Conservation (phyloP, 2,329 filamentous ascomycete genomes). For the Sphaerulina musiva region DNA sequence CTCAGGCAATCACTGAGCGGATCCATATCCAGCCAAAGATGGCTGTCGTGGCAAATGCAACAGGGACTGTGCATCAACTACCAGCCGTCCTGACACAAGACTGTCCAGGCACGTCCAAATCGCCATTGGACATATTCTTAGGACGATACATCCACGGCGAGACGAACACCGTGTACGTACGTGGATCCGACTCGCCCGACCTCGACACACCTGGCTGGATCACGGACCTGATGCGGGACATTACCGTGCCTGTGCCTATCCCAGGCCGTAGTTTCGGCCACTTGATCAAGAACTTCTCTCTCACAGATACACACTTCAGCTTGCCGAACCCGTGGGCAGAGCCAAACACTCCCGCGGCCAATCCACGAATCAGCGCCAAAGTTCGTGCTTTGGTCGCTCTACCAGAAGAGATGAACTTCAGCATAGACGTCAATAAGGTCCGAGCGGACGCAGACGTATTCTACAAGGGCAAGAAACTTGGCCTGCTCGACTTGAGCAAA, state of each 20-base stretch:
- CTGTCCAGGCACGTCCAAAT: constrained; percentile 71
- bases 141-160: constrained; percentile 75
- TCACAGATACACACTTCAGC: constrained; percentile 78
- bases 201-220: constrained; percentile 75
- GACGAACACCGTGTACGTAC: constrained; percentile 72
- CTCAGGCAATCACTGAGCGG: constrained; percentile 62
- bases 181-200: constrained; percentile 62
- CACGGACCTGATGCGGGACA: constrained; percentile 67
- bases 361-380: constrained; percentile 74
- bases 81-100: constrained; percentile 63
- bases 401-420: constrained; percentile 81
- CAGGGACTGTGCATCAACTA: constrained; percentile 65
- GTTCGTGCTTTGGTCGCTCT: constrained; percentile 72
- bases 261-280: constrained; percentile 75
- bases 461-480: constrained; percentile 71
- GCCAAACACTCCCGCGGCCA: constrained; percentile 63
- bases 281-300: constrained; percentile 78
- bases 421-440: constrained; percentile 69
- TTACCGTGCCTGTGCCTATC: constrained; percentile 78
- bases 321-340: constrained; percentile 75
- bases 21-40: constrained; percentile 62
- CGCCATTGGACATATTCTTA: constrained; percentile 77
- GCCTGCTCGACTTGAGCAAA: constrained; percentile 67
- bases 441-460: constrained; percentile 72
- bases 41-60: constrained; percentile 62